Conservation (phyloP, 2,329 filamentous ascomycete species). For the Dryadomyces quercivorus region DNA sequence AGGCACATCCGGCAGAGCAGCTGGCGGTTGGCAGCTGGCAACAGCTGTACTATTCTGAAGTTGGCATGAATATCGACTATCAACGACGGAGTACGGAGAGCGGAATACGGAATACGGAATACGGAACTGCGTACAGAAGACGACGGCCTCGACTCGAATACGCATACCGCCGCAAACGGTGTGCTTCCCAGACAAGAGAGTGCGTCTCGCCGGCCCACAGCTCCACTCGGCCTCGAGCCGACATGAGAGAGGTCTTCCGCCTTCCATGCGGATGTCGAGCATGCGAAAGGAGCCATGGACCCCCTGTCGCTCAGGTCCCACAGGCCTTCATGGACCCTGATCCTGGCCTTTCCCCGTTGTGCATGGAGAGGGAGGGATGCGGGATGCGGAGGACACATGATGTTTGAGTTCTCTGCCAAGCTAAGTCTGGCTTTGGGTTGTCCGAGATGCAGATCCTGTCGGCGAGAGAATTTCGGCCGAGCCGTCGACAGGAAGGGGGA, state of each 20-base stretch:
- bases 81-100: too few relatives aligned
- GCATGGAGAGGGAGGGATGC: not conserved
- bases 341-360: not conserved
- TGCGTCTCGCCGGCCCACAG: not conserved
- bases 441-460: too few relatives aligned
- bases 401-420: too few relatives aligned
- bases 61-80: too few relatives aligned
- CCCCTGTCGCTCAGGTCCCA: not conserved
- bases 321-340: not conserved
- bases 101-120: too few relatives aligned
- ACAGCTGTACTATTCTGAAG: too few relatives aligned
- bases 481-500: not conserved
- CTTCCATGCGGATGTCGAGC: not conserved
- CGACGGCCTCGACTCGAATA: too few relatives aligned
- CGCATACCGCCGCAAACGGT: not conserved
- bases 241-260: too few relatives aligned
- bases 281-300: not conserved
- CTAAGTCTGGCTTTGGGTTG: too few relatives aligned
- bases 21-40: too few relatives aligned
- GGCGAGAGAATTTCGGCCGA: not conserved
- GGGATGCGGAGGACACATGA: not conserved
- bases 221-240: too few relatives aligned
- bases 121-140: too few relatives aligned
- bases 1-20: not conserved
- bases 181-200: not conserved